Conservation (phyloP, 768 basidiomycete genomes). For the Megacollybia marginata region DNA sequence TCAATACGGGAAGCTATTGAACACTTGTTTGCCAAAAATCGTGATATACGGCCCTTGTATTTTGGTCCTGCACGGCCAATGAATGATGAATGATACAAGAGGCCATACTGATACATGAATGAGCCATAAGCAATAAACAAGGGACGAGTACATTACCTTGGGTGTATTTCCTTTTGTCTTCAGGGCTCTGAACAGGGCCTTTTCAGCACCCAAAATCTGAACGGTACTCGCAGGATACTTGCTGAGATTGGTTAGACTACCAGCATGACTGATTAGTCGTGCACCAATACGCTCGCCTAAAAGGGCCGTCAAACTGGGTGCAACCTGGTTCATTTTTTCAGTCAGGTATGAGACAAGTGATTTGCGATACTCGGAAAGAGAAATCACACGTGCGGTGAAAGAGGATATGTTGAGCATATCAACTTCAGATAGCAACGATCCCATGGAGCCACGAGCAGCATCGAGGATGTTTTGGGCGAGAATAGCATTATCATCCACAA, state of each 20-base stretch:
- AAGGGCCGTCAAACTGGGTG: slow-evolving; percentile 85
- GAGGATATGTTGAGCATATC: slow-evolving; percentile 94
- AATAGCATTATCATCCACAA: slow-evolving; percentile 79
- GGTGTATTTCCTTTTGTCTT: slow-evolving; percentile 99
- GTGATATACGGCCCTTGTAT: slow-evolving; percentile 94
- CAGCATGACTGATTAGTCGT: slow-evolving; percentile 90
- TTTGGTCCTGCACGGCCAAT: slow-evolving; percentile 93
- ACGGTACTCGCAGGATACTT: slow-evolving; percentile 99
- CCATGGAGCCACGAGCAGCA: slow-evolving; percentile 92
- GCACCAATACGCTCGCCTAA: slow-evolving; percentile 92
- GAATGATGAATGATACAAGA: slow-evolving; percentile 96
- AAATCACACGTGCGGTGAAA: slow-evolving; percentile 86
- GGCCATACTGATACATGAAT: slow-evolving; percentile 65
- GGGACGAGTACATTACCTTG: slow-evolving; percentile 45
- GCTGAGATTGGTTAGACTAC: slow-evolving; percentile 91
- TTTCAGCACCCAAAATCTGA: slow-evolving; percentile 96
- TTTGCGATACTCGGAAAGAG: slow-evolving; percentile 91
- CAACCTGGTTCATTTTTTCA: slow-evolving; percentile 98
- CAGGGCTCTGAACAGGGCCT: slow-evolving; percentile 92
- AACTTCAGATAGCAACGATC: slow-evolving; percentile 81
- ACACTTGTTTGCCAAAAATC: slow-evolving; percentile 99
- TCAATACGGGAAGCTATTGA: slow-evolving; percentile 97
- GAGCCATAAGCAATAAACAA: neutral
- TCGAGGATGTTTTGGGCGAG: slow-evolving; percentile 92
- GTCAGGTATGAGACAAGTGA: slow-evolving; percentile 78